Evolutionary conservation across 345 rosid genomes (phyloP).

Genomic region (Heritiera littoralis): DNA sequence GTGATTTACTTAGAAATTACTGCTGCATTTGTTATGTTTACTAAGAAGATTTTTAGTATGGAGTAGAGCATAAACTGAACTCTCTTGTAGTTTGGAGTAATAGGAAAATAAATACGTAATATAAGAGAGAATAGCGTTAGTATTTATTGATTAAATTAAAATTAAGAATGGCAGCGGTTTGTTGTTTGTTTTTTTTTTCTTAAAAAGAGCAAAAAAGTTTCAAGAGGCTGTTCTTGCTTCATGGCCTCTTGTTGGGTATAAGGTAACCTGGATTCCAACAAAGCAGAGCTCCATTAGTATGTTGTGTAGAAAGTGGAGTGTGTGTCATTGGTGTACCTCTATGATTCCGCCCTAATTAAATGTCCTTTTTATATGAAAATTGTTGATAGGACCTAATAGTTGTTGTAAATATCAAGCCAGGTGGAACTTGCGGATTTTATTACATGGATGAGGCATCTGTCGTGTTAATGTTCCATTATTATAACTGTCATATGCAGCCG

Average conservation of each 20-base stretch:
- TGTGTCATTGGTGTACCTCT: background rate
- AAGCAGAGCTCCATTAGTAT: background rate
- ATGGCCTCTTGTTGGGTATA: background rate
- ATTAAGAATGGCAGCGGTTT: conserved; percentile 1
- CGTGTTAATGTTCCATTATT: background rate
- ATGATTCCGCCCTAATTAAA: background rate
- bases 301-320: background rate
- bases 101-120: background rate
- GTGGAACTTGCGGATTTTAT: background rate
- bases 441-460: background rate
- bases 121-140: background rate
- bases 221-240: background rate
- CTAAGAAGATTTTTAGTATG: background rate
- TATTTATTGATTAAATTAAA: background rate
- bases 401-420: background rate
- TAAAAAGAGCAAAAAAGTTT: background rate
- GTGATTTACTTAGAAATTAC: background rate
- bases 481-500: background rate
- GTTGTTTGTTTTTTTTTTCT: background rate
- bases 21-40: background rate
- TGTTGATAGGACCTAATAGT: background rate
- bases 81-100: background rate
- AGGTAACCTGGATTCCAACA: background rate
- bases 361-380: background rate
- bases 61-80: background rate